Conservation (phyloP, 768 basidiomycete species). For the Neoboletus magnificus region DNA sequence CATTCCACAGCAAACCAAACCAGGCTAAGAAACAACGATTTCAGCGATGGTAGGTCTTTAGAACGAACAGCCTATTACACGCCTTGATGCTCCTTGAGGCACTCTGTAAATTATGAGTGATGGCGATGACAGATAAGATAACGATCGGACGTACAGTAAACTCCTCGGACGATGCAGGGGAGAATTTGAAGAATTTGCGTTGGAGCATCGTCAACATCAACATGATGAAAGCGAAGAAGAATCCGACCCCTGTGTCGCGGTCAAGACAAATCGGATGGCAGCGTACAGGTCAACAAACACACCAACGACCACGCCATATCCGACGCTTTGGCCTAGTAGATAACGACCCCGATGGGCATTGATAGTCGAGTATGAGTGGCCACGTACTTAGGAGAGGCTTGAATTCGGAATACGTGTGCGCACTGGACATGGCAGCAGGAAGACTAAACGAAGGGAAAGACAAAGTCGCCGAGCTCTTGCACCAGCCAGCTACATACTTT, state of each 20-base stretch:
- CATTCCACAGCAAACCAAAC: conserved; percentile 50
- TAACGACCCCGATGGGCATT: background rate
- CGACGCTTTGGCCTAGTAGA: conserved; percentile 42
- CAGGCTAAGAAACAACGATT: conserved; percentile 34
- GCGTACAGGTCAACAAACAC: conserved; percentile 2
- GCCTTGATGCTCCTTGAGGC: conserved; percentile 48
- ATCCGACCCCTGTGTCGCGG: conserved; percentile 40
- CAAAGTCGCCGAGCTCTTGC: background rate
- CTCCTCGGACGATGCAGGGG: conserved; percentile 46
- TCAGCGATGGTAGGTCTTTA: background rate
- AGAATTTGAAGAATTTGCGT: conserved; percentile 44
- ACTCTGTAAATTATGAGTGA: conserved; percentile 27
- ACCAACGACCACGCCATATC: conserved; percentile 51
- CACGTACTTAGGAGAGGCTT: conserved; percentile 38
- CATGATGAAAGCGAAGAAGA: conserved; percentile 50
- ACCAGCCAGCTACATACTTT: background rate
- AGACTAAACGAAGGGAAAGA: background rate
- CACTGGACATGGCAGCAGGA: conserved; percentile 12
- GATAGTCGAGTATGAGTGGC: background rate
- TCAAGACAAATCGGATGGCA: background rate
- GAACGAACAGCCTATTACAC: background rate
- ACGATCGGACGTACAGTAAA: conserved; percentile 34
- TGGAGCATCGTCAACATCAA: conserved; percentile 43
- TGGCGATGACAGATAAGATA: background rate
- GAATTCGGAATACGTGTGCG: conserved; percentile 33